A percentile compares a stretch with the other conserved stretches of the same genome.
Evolutionary conservation across 2,329 filamentous ascomycete genomes (phyloP).

Genomic region (Hysterium pulicare): DNA sequence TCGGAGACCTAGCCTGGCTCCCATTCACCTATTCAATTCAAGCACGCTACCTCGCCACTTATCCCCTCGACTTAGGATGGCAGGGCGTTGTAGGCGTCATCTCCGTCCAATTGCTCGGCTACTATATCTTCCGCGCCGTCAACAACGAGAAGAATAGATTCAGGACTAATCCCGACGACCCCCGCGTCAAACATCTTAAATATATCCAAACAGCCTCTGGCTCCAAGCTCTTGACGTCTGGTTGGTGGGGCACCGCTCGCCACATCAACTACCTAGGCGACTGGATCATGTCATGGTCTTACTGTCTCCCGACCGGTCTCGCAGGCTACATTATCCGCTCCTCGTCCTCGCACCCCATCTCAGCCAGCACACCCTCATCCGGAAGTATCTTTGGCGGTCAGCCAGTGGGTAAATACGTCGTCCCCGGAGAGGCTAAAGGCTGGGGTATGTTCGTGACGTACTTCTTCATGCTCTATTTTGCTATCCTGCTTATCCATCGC

Average conservation of each 20-base stretch:
- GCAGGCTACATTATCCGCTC: constrained; percentile 73
- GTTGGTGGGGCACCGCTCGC: constrained; percentile 89
- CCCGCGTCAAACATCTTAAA: constrained; percentile 72
- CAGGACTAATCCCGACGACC: constrained; percentile 80
- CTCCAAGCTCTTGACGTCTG: constrained; percentile 74
- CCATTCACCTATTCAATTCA: constrained; percentile 86
- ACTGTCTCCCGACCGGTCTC: constrained; percentile 79
- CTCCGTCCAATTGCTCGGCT: constrained; percentile 67
- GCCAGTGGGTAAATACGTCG: constrained; percentile 60
- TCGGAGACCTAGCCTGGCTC: constrained; percentile 90
- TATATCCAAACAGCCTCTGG: constrained; percentile 83
- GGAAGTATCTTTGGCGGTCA: constrained; percentile 55
- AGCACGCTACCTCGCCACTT: constrained; percentile 76
- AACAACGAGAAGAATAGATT: constrained; percentile 96
- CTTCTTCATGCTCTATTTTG: constrained; percentile 94
- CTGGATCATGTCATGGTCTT: constrained; percentile 91
- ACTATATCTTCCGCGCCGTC: constrained; percentile 86
- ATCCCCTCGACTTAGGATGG: constrained; percentile 75
- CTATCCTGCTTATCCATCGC: constrained; percentile 77
- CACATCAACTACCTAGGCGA: constrained; percentile 97
- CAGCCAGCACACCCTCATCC: constrained; percentile 42
- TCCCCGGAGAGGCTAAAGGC: constrained; percentile 70
- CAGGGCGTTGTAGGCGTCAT: constrained; percentile 63
- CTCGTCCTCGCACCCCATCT: constrained; percentile 33
- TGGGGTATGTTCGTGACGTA: constrained; percentile 89